These are phyloP conservation scores for Fusarium sp. DNA, from an alignment of 2,329 filamentous ascomycete genomes.

Conservation along the genomic window DNA sequence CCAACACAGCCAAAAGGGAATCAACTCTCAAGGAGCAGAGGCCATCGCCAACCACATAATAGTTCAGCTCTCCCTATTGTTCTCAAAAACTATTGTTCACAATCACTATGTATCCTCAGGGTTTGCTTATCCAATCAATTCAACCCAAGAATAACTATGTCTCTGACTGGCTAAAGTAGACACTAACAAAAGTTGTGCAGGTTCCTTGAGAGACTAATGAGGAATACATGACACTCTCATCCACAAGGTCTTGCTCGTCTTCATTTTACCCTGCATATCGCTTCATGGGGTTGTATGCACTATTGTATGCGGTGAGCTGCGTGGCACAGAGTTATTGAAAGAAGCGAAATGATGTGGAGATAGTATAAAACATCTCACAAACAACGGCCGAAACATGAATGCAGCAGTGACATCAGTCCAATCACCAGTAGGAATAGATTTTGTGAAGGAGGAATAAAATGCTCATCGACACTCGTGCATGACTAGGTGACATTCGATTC, in stretches of 20 bases:
- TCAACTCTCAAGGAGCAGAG: conserved; percentile 13
- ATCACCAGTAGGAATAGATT: neutral
- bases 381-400: conserved; percentile 20
- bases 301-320: conserved; percentile 39
- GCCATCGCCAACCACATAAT: conserved; percentile 33
- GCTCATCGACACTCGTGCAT: conserved; percentile 34
- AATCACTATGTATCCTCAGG: neutral
- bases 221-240: conserved; percentile 11
- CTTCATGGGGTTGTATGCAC: conserved; percentile 34
- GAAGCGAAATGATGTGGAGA: conserved; percentile 45
- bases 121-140: conserved; percentile 14
- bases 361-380: conserved; percentile 24
- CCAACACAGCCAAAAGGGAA: neutral
- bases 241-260: conserved; percentile 19
- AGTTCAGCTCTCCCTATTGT: conserved; percentile 23
- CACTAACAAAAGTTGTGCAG: conserved; percentile 24
- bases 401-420: conserved; percentile 7
- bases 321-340: conserved; percentile 30
- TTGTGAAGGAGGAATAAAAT: conserved; percentile 30
- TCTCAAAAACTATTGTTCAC: conserved; percentile 19
- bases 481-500: conserved; percentile 21
- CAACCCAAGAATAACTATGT: conserved; percentile 15
- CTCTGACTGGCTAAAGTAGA: neutral
- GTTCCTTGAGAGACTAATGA: conserved; percentile 20
- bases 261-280: conserved; percentile 46